phyloP scores from a whole-genome alignment of 2,329 filamentous ascomycete species.

The Cryphonectria parasitica region DNA sequence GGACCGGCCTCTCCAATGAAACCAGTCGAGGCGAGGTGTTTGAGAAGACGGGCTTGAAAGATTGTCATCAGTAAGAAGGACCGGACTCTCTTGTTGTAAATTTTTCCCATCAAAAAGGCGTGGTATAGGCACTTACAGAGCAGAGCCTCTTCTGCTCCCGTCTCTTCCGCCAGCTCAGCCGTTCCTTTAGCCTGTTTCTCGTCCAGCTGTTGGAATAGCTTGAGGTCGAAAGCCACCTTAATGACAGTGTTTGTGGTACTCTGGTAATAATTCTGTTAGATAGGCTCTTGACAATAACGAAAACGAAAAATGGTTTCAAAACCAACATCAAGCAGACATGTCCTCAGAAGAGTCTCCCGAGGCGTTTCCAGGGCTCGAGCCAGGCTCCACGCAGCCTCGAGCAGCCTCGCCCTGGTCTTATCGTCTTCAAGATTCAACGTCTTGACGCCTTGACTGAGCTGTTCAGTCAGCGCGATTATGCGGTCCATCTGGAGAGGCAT shows the following conservation, averaged over 20 bases:
- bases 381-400: background rate
- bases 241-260: background rate
- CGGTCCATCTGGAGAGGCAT: constrained; percentile 5
- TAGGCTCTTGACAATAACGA: no score
- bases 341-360: background rate
- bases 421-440: background rate
- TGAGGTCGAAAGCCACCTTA: constrained; percentile 2
- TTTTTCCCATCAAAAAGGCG: background rate
- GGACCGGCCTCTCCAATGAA: constrained; percentile 10
- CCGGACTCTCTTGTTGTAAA: background rate
- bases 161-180: constrained; percentile 13
- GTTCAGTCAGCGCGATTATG: background rate
- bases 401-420: background rate
- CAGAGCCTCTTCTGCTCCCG: constrained; percentile 7
- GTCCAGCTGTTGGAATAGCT: background rate
- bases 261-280: background rate
- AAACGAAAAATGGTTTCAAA: background rate
- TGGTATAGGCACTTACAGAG: background rate
- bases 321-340: constrained; percentile 12
- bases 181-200: background rate
- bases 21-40: constrained; percentile 10
- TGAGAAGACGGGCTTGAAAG: constrained; percentile 10
- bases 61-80: background rate
- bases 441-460: constrained; percentile 6
- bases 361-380: constrained; percentile 3